phyloP scores from a whole-genome alignment of 345 rosid species.

The Eucalyptus guilfoylei region DNA sequence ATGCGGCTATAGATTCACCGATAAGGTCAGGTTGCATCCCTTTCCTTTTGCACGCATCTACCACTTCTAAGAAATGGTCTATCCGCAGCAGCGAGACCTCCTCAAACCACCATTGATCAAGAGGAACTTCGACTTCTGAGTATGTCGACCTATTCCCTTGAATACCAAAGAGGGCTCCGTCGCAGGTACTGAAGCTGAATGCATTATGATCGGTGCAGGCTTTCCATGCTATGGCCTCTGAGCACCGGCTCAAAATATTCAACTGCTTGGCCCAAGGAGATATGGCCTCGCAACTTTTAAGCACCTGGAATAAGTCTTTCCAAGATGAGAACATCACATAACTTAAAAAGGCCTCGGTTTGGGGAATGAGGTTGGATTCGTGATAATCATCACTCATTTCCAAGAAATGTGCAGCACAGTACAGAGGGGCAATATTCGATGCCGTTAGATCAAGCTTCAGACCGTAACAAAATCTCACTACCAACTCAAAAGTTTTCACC shows the following conservation, averaged over 20 bases:
- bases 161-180: background rate
- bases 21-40: constrained; percentile 25
- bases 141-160: background rate
- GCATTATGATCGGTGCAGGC: constrained; percentile 11
- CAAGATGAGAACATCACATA: constrained; percentile 29
- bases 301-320: constrained; percentile 28
- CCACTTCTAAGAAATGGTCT: constrained; percentile 43
- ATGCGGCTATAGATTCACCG: constrained; percentile 32
- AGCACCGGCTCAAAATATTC: constrained; percentile 23
- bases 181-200: background rate
- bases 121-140: background rate
- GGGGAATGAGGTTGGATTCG: constrained; percentile 27
- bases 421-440: constrained; percentile 23
- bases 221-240: constrained; percentile 42
- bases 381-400: constrained; percentile 43
- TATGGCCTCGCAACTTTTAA: constrained; percentile 32
- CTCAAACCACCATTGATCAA: constrained; percentile 42
- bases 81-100: constrained; percentile 41
- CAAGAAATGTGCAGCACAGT: constrained; percentile 39
- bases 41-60: constrained; percentile 21
- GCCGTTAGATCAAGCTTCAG: constrained; percentile 34
- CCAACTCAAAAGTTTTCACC: constrained; percentile 14
- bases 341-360: constrained; percentile 22
- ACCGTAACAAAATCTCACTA: constrained; percentile 45
- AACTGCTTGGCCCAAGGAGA: constrained; percentile 29